Base-by-base conservation (phyloP, 176 grass and related monocot species). In the Hsuehochloa calcarea region DNA sequence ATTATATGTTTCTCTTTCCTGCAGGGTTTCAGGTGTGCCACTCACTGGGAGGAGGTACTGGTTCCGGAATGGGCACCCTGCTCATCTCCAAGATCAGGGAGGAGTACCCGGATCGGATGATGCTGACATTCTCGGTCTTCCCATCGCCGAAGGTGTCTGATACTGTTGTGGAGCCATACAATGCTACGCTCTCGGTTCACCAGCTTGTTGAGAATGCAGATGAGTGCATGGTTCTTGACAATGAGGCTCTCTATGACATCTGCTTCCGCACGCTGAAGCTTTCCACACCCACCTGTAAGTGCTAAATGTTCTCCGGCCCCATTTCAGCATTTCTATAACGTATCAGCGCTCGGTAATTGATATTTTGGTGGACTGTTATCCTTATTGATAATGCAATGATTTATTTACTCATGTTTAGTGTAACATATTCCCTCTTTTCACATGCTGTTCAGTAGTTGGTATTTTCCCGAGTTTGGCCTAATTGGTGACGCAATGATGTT, bases 91-190 rank as follows among this genome's bases (percentile, higher is more conserved):
- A 93, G 86, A 93, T 95, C 79, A 88, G 93, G 39, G 93, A 95
- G 65, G 93, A 95, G 84, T 95, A 95, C 84, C 93, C 93, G 1
- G 93, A 95, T 67, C 19, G 93, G n/a, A 95, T 95, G 93, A 95
- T 95, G 93, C n/a, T 95, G n/a, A 95, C 93, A 0, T 95, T 95
- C 80, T 95, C 93, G 1, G 93, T 95, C 19, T 95, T 95, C 91
- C 93, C 93, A 19, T 95, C 93, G 2, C 93, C 93, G 12, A 95
- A 95, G 85, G 93, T 95, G 38, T 95, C 93, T 37, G 93, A 95
- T 29, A 95, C 93, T 46, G 93, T 95, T 0, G 93, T 95, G 1
- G 93, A 95, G 70, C 93, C 93, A 17, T 95, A 95, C 82, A 95
- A 95, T 29, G 93, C 93, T 19, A 95, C 93, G 0, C 93, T 95